Evolutionary conservation across 225 moss, liverwort and hornwort species (phyloP), one percentile per base, ranked within the genome.

Genomic region (Lunularia cruciata): DNA sequence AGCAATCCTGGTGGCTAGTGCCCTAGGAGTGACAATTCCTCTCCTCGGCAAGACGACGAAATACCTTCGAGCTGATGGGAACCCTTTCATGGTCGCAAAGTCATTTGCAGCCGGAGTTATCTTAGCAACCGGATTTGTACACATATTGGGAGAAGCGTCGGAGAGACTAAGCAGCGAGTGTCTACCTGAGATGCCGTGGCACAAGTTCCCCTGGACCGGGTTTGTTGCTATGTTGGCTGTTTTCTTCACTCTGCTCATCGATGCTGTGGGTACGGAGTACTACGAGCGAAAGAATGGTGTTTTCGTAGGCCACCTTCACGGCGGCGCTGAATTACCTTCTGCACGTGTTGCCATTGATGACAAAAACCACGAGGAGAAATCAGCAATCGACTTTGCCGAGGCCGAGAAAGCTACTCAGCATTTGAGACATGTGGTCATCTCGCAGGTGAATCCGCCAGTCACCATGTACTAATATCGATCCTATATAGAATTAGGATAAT

Each of bases 61-160:
- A 16, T 83, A 75, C 67, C 79, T 95, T 0, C 72, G 78, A 30
- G 77, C 77, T 2, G 83, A 92, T 55, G 86, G 94, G 4, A 86
- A 85, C 8, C 69, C 85, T 5, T 95, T 95, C 61, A 83, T 92
- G 58, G 36, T 90, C 0, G 75, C 74, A 0, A 95, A 88, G 68
- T 86, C 88, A 6, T 94, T 94, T 32, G 94, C 94, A 33, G 94
- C 94, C 19, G 94, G 94, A 0, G 94, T 95, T 15, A 87, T 95
- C 63, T 72, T 95, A 18, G 88, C 89, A 11, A 92, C 94, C 0
- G 90, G 78, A 4, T 91, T 91, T 39, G 90, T 91, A 72, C 90
- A 79, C 74, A 90, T 96, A 76, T 36, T 96, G 30, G 92, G 90
- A 0, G 58, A 76, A 8, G 92, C 92, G 0, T n/a, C 75, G 6